These are phyloP conservation scores for Mycena kentingensis DNA, from an alignment of 768 basidiomycete genomes.

Conservation along the genomic window DNA sequence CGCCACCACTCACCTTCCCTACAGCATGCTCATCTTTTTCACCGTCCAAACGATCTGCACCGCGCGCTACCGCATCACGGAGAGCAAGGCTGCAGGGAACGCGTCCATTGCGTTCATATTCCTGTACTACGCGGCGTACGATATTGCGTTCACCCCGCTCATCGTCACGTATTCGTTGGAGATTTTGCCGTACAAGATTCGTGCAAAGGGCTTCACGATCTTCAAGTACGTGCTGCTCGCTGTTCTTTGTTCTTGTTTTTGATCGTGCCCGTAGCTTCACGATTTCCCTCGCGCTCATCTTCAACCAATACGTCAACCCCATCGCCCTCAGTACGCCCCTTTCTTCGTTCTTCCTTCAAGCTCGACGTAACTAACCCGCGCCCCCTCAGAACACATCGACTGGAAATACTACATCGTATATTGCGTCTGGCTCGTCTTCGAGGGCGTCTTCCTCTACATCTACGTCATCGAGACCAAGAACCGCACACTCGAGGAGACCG, in stretches of 20 bases:
- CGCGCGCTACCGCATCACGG: conserved; percentile 51
- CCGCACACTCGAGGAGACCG: conserved; percentile 80
- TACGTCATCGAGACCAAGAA: conserved; percentile 74
- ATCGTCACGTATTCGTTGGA: conserved; percentile 88
- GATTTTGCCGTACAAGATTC: conserved; percentile 79
- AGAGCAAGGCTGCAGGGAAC: conserved; percentile 51
- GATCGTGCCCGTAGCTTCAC: no score
- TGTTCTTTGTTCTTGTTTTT: no score
- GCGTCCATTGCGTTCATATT: conserved; percentile 84
- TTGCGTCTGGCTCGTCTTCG: conserved; percentile 67
- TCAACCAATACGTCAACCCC: conserved; percentile 89
- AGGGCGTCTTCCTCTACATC: conserved; percentile 65
- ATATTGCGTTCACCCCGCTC: conserved; percentile 84
- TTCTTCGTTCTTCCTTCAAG: background rate
- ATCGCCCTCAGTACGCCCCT: conserved; percentile 55
- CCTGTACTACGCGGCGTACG: conserved; percentile 77
- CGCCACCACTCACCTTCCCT: no score
- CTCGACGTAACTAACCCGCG: conserved; percentile 5
- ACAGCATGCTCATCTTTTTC: conserved; percentile 73
- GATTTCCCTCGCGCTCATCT: conserved; percentile 78
- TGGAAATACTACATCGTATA: conserved; percentile 88
- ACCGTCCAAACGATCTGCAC: conserved; percentile 68
- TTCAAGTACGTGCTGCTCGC: no score
- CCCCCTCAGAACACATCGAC: conserved; percentile 39
- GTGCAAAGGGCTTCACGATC: conserved; percentile 83